phyloP scores from a whole-genome alignment of 2,329 filamentous ascomycete species.

The Epicoccum nigrum region DNA sequence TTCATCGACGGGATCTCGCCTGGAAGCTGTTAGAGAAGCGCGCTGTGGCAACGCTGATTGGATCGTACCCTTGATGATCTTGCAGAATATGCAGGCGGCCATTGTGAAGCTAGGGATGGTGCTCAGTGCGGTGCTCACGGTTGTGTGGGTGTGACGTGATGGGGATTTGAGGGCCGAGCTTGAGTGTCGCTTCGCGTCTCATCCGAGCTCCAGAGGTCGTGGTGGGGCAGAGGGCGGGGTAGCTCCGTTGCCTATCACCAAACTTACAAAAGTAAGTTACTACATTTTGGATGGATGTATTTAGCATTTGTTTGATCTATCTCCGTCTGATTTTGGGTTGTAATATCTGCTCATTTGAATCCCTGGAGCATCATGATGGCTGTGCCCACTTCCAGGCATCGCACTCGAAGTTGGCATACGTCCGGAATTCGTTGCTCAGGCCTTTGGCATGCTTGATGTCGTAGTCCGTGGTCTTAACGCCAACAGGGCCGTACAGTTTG shows the following conservation, averaged over 20 bases:
- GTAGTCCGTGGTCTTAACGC: slow-evolving; percentile 69
- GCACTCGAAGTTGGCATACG: slow-evolving; percentile 79
- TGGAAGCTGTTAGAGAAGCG: slow-evolving; percentile 48
- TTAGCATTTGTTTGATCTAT: too few relatives aligned
- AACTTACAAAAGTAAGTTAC: too few relatives aligned
- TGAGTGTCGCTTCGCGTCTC: slow-evolving; percentile 12
- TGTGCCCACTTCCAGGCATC: slow-evolving; percentile 49
- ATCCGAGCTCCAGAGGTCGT: slow-evolving; percentile 16
- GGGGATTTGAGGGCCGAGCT: slow-evolving; percentile 18
- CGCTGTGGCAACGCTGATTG: neutral
- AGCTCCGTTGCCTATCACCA: slow-evolving; percentile 5
- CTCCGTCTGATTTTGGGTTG: too few relatives aligned
- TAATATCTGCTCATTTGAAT: too few relatives aligned
- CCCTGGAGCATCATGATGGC: slow-evolving; percentile 10
- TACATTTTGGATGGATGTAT: too few relatives aligned
- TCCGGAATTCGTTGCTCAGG: slow-evolving; percentile 80
- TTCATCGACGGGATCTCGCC: slow-evolving; percentile 97
- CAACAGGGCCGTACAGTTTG: slow-evolving; percentile 70
- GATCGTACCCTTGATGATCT: slow-evolving; percentile 84
- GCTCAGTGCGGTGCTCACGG: slow-evolving; percentile 21
- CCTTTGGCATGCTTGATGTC: slow-evolving; percentile 73
- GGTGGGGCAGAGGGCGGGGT: slow-evolving; percentile 29
- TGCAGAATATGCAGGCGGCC: slow-evolving; percentile 93
- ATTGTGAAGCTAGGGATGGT: slow-evolving; percentile 51
- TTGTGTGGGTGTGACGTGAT: slow-evolving; percentile 30